A percentile compares a stretch with the other conserved stretches of the same genome.
Conservation (phyloP, 495 filamentous ascomycete genomes). For the Penicillium bialowiezense region DNA sequence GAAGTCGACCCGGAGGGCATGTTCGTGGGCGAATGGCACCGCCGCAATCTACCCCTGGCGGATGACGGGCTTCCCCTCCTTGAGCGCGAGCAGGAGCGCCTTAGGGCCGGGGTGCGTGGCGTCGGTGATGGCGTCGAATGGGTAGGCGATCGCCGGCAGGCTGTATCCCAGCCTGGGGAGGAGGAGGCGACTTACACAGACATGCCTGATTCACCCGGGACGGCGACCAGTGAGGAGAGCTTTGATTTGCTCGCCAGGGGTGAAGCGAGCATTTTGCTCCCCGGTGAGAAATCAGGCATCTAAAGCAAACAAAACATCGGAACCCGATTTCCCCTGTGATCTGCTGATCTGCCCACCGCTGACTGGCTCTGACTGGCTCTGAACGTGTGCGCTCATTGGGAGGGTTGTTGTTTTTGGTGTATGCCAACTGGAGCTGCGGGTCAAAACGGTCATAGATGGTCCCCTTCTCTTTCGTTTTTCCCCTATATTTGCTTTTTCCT, state of each 20-base stretch:
- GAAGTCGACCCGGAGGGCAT: constrained; percentile 85
- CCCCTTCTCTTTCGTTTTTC: not conserved
- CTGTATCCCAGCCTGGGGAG: constrained; percentile 4
- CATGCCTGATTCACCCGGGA: constrained; percentile 32
- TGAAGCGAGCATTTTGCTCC: constrained; percentile 46
- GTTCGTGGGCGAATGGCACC: constrained; percentile 91
- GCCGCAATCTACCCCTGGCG: constrained; percentile 59
- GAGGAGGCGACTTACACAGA: constrained; percentile 14
- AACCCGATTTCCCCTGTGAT: not conserved
- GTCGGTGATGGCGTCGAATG: constrained; percentile 54
- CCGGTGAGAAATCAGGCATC: constrained; percentile 15
- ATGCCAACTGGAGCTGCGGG: not conserved
- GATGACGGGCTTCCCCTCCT: constrained; percentile 36
- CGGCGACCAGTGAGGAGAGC: constrained; percentile 58
- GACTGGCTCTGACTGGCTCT: not conserved
- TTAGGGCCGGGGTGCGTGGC: constrained; percentile 23
- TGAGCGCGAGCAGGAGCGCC: constrained; percentile 41
- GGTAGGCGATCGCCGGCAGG: constrained; percentile 46
- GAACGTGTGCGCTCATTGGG: too few species aligned
- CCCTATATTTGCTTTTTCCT: not conserved
- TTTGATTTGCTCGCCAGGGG: constrained; percentile 54
- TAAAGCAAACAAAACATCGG: constrained; percentile 10
- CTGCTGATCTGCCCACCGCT: constrained; percentile 4
- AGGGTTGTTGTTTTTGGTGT: too few species aligned
- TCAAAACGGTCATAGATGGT: not conserved